Base-by-base conservation (phyloP, 2,329 filamentous ascomycete species). In the Colletotrichum lupini region DNA sequence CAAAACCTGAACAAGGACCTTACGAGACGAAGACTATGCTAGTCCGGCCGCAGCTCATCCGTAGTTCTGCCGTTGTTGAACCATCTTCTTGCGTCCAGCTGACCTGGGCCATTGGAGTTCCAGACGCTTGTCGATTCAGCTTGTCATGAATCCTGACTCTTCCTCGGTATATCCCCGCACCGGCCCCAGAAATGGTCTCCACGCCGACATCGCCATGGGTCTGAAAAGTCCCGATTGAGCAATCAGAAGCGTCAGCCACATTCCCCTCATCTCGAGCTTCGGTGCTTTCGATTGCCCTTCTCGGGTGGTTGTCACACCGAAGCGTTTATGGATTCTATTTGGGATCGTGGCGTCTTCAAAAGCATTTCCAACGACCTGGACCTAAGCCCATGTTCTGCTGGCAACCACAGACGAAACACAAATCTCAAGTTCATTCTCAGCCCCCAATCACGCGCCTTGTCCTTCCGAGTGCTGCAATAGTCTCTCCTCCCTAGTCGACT, bases 281-380 rank as follows among this genome's bases (percentile, higher is more conserved):
- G 28, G 64, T 62, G 64, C 32, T 30, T 68, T 68, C 12, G 30
- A 30, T 16, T 68, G 58, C 58, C 49, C 19, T 59, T 68, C 30
- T 64, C 66, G 65, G 69, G 58, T 12, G 35, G 26, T 22, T 53
- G 57, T 37, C 49, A 49, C 26, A 58, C 69, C 69, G 52, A 72
- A 55, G 69, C 64, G 69, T 68, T 53, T 72, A 72, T 37, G 52
- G 56, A 37, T 72, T 11, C 69, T 63, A 37, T 58, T 63, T 72
- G 52, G 19, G 58, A 68, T 53, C 58, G 52, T 53, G 52, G 52
- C 64, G 37, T 61, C 52, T 67, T 49, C 24, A 63, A 53, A 55
- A 12, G 35, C 55, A 22, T 55, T 12, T 64, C 11, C 19, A 53
- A 49, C 37, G 52, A 59, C 37, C 42, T 68, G 58, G 28, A 12